Evolutionary conservation across 1,139 yeast genomes (phyloP).

Genomic region (Saccharomyces hybrid): DNA sequence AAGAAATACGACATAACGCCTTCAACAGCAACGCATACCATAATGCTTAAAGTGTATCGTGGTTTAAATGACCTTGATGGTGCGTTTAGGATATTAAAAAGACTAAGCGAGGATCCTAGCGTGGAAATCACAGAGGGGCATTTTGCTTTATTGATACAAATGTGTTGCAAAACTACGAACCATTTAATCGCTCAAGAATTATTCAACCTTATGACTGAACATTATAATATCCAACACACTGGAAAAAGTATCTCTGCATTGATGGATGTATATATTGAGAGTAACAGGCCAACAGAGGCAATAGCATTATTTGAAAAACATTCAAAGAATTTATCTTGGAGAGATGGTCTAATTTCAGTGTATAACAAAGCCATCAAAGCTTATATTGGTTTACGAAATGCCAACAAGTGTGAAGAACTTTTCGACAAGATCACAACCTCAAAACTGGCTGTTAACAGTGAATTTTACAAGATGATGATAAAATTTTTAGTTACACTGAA

Average conservation of each 20-base stretch:
- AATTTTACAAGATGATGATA: conserved; percentile 20
- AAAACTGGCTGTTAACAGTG: conserved; percentile 13
- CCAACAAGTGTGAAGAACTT: conserved; percentile 14
- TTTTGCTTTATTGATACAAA: conserved; percentile 29
- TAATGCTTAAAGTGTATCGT: conserved; percentile 38
- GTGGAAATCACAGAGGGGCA: conserved; percentile 20
- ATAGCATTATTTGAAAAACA: conserved; percentile 17
- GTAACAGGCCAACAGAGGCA: conserved; percentile 18
- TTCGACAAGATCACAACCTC: conserved; percentile 11
- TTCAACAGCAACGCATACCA: conserved; percentile 34
- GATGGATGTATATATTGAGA: conserved; percentile 25
- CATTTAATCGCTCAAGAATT: conserved; percentile 29
- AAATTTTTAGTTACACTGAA: conserved; percentile 13
- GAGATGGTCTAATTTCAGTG: conserved; percentile 12
- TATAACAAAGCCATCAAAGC: conserved; percentile 22
- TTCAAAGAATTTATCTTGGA: conserved; percentile 3
- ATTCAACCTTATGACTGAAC: conserved; percentile 26
- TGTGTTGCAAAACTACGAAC: conserved; percentile 32
- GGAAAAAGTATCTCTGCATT: conserved; percentile 22
- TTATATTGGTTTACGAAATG: conserved; percentile 12
- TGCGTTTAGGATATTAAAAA: conserved; percentile 38
- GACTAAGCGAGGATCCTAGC: conserved; percentile 23
- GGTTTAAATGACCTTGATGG: conserved; percentile 34
- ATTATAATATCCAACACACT: conserved; percentile 27
- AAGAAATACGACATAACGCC: conserved; percentile 34